A percentile compares a stretch with the other conserved stretches of the same genome.
phyloP scores from a whole-genome alignment of 140 eudicot species.

The Stevia rebaudiana region DNA sequence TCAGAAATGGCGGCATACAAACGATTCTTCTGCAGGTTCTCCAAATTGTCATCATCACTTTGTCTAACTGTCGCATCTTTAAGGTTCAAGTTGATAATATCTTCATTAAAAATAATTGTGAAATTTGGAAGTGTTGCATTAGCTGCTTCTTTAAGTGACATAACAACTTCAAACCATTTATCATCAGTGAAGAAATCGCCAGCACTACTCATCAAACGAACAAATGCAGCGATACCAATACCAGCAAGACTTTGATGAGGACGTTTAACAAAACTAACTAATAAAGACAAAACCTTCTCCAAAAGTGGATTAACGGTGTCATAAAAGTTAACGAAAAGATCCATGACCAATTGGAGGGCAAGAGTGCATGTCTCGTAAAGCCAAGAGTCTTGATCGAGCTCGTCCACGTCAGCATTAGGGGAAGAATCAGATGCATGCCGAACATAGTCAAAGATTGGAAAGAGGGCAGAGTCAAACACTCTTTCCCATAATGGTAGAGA shows the following conservation, averaged over 20 bases:
- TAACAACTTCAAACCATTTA: constrained; percentile 84
- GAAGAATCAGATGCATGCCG: constrained; percentile 84
- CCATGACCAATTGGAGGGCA: constrained; percentile 88
- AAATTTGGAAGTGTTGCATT: constrained; percentile 75
- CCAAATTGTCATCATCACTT: constrained; percentile 42
- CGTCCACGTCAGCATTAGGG: constrained; percentile 46
- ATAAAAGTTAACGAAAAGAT: constrained; percentile 83
- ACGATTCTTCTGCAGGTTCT: constrained; percentile 40
- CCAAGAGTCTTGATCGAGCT: constrained; percentile 88
- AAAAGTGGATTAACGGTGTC: constrained; percentile 83
- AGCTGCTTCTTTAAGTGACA: constrained; percentile 65
- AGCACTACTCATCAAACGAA: constrained; percentile 84
- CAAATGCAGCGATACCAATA: constrained; percentile 94
- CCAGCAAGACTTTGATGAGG: constrained; percentile 99
- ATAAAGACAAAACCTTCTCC: constrained; percentile 61
- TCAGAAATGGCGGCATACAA: constrained; percentile 65
- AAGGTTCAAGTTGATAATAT: constrained; percentile 27
- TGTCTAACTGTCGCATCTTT: constrained; percentile 39
- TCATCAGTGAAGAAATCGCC: constrained; percentile 84
- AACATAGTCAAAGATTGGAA: constrained; percentile 89
- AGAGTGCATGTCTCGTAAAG: constrained; percentile 92
- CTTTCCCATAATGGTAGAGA: constrained; percentile 85
- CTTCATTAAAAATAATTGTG: constrained; percentile 40
- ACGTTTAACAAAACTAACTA: constrained; percentile 77
- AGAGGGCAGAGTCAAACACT: constrained; percentile 82